Evolutionary conservation across 176 grass and related monocot species (phyloP), one percentile per base, ranked within the genome.

Genomic region (Tuctoria greenei): DNA sequence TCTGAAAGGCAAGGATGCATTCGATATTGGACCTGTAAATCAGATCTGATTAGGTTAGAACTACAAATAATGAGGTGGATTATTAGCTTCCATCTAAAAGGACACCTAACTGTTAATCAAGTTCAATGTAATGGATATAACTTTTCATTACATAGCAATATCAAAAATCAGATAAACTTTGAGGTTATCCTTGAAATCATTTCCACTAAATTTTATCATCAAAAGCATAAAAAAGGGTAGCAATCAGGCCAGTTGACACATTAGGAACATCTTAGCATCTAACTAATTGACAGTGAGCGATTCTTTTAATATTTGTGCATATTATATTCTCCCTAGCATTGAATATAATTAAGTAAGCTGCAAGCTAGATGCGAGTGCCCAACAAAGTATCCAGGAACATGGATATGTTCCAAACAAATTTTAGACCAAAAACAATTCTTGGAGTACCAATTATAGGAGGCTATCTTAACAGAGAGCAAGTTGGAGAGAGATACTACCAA

Each of bases 1-100:
- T 99, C 96, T 71, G 92, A 95, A 21, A 99, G 89, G 59, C 81
- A 99, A 67, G 96, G 96, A 78, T 99, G 96, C 96, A 99, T 99
- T 83, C 96, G 75, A 79, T 99, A 99, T 85, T 99, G 96, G 20
- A 99, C 96, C 96, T 99, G 80, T 62, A 84, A 84, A 58, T 75
- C 67, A 82, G 18, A 51, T 10, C 62, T 26, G 12, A 62, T 73
- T 50, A 73, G 37, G 46, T 80, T 21, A 65, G 14, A 55, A 64
- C 27, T 10, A 74, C 17, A 43, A 21, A 4, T 11, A 14, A 72
- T 77, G 24, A 65, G 34, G 34, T 11, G 54, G 26, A 51, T 34
- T 16, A 80, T 56, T 63, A 67, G 24, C 7, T 63, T 67, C 62
- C 25, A 68, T 73, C 34, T 45, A 16, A 78, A 21, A 21, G 36